A percentile compares a stretch with the other conserved stretches of the same genome.
These are phyloP conservation scores for Sarocladiaceae sp. DNA, from an alignment of 2,329 filamentous ascomycete genomes.

Conservation along the genomic window DNA sequence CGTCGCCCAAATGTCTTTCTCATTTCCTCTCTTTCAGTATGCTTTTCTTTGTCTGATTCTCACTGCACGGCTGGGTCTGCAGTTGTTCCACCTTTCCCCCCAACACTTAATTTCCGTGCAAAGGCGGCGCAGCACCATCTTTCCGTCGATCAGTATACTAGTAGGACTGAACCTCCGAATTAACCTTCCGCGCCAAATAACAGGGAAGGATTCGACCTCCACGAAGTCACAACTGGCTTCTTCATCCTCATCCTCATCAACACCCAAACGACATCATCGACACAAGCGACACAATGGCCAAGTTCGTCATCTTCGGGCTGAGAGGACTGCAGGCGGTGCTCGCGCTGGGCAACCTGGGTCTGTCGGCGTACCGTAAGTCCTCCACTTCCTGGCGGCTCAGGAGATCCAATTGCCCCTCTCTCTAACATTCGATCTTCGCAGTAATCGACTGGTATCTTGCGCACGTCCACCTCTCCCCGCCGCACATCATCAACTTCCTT, in stretches of 20 bases:
- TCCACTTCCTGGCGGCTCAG: conserved; percentile 4
- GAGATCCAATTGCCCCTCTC: neutral
- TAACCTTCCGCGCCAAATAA: too few relatives aligned
- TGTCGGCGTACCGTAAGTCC: conserved; percentile 5
- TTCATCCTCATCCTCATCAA: neutral
- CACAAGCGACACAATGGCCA: conserved; percentile 9
- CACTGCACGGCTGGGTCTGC: conserved; percentile 6
- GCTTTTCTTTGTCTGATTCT: too few relatives aligned
- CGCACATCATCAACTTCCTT: conserved; percentile 51
- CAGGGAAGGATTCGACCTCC: neutral
- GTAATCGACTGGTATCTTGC: conserved; percentile 55
- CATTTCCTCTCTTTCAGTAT: neutral
- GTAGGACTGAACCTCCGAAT: neutral
- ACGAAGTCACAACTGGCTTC: too few relatives aligned
- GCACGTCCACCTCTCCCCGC: conserved; percentile 47
- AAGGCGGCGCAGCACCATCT: too few relatives aligned
- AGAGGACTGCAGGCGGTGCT: neutral
- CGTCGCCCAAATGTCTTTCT: too few relatives aligned
- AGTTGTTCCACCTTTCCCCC: too few relatives aligned
- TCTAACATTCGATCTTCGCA: conserved; percentile 19
- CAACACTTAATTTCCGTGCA: too few relatives aligned
- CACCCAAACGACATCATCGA: neutral
- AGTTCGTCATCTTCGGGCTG: conserved; percentile 1
- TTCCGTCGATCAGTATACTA: too few relatives aligned
- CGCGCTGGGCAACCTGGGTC: neutral